Conservation (phyloP, 2,329 filamentous ascomycete species). For the Diaporthe ampelina region DNA sequence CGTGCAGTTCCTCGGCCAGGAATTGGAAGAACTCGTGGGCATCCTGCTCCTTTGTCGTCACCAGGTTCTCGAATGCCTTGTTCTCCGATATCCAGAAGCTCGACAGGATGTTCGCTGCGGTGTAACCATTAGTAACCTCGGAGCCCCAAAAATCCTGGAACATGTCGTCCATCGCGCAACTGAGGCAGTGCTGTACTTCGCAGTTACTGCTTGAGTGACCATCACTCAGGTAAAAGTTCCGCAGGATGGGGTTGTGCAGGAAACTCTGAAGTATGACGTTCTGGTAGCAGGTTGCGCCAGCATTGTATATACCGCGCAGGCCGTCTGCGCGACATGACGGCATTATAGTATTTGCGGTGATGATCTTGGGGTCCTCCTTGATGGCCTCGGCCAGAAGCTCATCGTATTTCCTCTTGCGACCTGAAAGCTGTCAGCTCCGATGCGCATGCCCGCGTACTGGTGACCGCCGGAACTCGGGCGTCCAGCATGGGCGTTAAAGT, state of each 20-base stretch:
- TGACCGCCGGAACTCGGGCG: not conserved
- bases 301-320: constrained; percentile 93
- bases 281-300: constrained; percentile 98
- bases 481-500: not conserved
- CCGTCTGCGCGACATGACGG: constrained; percentile 90
- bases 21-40: constrained; percentile 98
- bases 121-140: constrained; percentile 89
- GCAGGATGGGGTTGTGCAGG: constrained; percentile 91
- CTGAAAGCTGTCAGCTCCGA: constrained; percentile 50
- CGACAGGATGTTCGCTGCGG: constrained; percentile 88
- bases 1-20: constrained; percentile 90
- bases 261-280: constrained; percentile 95
- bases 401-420: constrained; percentile 82
- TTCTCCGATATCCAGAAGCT: constrained; percentile 91
- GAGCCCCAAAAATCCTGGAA: constrained; percentile 79
- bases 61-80: constrained; percentile 79
- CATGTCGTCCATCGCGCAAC: constrained; percentile 80
- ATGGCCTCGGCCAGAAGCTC: constrained; percentile 75
- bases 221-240: constrained; percentile 92
- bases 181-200: constrained; percentile 71
- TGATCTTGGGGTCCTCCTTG: constrained; percentile 82
- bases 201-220: constrained; percentile 88
- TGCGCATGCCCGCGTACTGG: not conserved
- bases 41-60: constrained; percentile 95
- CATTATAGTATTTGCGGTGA: constrained; percentile 82